Evolutionary conservation across 2,329 filamentous ascomycete species (phyloP).

Genomic region (Alternaria burnsii): DNA sequence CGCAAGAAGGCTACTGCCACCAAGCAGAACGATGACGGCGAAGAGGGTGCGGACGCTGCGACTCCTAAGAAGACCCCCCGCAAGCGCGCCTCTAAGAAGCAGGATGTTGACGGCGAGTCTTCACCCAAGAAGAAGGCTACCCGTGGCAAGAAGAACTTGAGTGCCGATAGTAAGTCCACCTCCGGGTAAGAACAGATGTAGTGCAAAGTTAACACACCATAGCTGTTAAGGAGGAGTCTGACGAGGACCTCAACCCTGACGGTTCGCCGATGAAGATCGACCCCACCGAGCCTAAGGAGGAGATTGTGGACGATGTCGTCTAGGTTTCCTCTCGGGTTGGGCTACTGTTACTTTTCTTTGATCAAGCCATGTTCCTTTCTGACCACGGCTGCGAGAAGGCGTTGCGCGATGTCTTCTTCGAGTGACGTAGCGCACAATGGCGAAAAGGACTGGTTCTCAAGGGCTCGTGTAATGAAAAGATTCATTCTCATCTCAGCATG

Average conservation of each 20-base stretch:
- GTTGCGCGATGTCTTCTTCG: not conserved
- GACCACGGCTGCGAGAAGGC: not conserved
- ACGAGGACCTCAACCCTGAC: constrained; percentile 9
- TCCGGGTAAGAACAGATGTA: not conserved
- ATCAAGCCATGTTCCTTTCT: not conserved
- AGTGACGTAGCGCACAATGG: not conserved
- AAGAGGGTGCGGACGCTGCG: constrained; percentile 19
- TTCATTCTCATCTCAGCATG: not conserved
- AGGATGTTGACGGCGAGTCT: constrained; percentile 42
- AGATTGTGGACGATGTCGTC: constrained; percentile 20
- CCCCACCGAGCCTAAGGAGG: constrained; percentile 6
- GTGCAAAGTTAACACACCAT: constrained; percentile 11
- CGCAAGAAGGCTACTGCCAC: constrained; percentile 26
- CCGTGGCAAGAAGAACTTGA: constrained; percentile 33
- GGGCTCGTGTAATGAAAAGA: not conserved
- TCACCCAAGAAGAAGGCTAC: constrained; percentile 45
- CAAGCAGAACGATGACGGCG: constrained; percentile 21
- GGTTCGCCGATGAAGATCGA: constrained; percentile 6
- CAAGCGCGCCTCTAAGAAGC: constrained; percentile 46
- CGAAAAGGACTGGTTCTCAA: not conserved
- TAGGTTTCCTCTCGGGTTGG: constrained; percentile 10
- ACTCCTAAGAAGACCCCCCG: constrained; percentile 41
- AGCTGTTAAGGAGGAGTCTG: constrained; percentile 22
- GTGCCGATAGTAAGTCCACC: constrained; percentile 27
- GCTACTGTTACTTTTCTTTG: not conserved